Base-by-base conservation (phyloP, 768 basidiomycete genomes). In the Chalciporus piperatus region DNA sequence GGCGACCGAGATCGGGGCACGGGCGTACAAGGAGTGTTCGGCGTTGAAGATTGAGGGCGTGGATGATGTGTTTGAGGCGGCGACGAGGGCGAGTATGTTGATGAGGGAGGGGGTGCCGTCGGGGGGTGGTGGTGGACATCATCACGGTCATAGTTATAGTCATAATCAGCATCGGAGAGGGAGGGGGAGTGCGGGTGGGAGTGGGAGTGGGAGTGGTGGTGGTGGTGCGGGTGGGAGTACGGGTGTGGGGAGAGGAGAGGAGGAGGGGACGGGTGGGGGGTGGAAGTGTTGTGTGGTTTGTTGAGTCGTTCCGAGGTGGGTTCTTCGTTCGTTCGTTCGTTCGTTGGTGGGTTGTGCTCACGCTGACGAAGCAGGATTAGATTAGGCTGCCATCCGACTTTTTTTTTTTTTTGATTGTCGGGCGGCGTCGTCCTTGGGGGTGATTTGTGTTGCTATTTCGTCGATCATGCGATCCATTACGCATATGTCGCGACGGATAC, bases 31-130 rank as follows among this genome's bases (percentile, higher is more conserved):
- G 68, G 96, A 98, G 68, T 97, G 94, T 61, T 92, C 89, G 10
- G 89, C 93, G 25, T 76, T 95, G 45, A 88, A 84, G 72, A 89
- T 91, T 47, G 86, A 90, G 72, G 93, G 93, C 48, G 93, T 96
- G 13, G 97, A 98, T 69, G 92, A 97, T 60, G 92, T 98, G 41
- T 99, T 98, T 60, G 97, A 99, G 74, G 89, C 91, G 0, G 97
- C 97, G 28, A 98, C 97, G 11, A 78, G 97, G 40, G 94, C 92
- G 41, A 94, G 92, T 65, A 97, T 98, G 90, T 72, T 98, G 51
- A 94, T 96, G 80, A 78, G 94, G 19, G 93, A 95, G 51, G 89
- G 89, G 3, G 87, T 83, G 22, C 80, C 82, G 8, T 61, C 69
- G 71, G 76, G 63, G 1, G 32, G 32, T 1, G 32, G 28, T 30